A percentile compares a stretch with the other conserved stretches of the same genome.
Evolutionary conservation across 345 rosid genomes (phyloP).

Genomic region (Linum tenue): DNA sequence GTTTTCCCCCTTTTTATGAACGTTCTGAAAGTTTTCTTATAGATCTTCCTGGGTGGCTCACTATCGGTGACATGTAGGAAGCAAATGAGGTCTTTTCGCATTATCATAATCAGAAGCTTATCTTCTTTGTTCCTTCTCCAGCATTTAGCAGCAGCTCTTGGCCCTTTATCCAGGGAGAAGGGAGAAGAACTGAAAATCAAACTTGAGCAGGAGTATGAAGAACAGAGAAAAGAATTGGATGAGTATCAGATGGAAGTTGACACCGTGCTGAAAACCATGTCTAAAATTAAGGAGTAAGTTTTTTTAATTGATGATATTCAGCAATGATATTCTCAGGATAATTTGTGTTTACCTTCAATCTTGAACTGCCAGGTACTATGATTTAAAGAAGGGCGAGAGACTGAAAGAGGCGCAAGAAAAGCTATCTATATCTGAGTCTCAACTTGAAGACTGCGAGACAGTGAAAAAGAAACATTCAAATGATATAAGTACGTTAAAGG

Average conservation of each 20-base stretch:
- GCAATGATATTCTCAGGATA: conserved; percentile 5
- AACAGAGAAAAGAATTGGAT: conserved; percentile 50
- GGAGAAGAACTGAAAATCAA: conserved; percentile 57
- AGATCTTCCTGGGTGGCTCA: no score
- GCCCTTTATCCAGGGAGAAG: conserved; percentile 62
- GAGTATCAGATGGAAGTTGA: conserved; percentile 59
- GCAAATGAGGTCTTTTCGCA: no score
- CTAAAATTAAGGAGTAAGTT: conserved; percentile 77
- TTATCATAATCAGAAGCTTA: no score
- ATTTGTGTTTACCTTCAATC: conserved; percentile 18
- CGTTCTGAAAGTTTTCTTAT: no score
- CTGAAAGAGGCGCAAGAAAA: conserved; percentile 64
- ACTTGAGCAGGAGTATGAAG: conserved; percentile 60
- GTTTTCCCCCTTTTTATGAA: no score
- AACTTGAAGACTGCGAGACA: conserved; percentile 47
- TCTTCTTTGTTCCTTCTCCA: conserved; percentile 25
- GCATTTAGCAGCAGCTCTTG: conserved; percentile 61
- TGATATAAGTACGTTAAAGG: conserved; percentile 44
- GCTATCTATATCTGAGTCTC: conserved; percentile 54
- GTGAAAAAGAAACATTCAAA: conserved; percentile 50
- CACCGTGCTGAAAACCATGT: conserved; percentile 32
- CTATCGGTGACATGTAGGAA: no score
- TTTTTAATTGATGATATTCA: conserved; percentile 17
- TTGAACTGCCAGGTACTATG: conserved; percentile 49
- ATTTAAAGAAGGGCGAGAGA: conserved; percentile 62